Conservation (phyloP, 1,284 basidiomycete genomes). For the Boletus mariae region DNA sequence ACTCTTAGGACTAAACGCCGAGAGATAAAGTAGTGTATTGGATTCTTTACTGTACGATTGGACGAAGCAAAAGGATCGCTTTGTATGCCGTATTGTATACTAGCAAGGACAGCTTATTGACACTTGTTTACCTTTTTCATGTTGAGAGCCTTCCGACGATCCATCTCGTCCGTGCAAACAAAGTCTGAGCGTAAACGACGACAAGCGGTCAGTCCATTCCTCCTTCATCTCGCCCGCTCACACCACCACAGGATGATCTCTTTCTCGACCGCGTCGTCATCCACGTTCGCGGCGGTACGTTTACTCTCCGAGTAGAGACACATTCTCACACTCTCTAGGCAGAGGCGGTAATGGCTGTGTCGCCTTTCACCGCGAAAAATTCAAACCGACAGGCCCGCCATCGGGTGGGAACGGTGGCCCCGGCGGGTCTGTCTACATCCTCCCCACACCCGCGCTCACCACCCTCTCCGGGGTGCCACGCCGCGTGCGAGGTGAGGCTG, state of each 20-base stretch:
- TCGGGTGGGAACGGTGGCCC: slow-evolving; percentile 88
- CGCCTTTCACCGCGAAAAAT: slow-evolving; percentile 81
- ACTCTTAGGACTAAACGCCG: slow-evolving; percentile 27
- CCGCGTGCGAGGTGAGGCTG: slow-evolving; percentile 64
- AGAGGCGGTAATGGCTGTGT: slow-evolving; percentile 82
- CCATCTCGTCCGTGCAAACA: slow-evolving; percentile 32
- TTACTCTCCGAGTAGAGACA: neutral
- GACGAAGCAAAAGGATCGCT: neutral
- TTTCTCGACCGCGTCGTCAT: slow-evolving; percentile 82
- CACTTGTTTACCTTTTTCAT: slow-evolving; percentile 18
- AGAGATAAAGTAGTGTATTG: slow-evolving; percentile 8
- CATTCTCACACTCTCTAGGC: slow-evolving; percentile 42
- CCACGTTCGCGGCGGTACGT: slow-evolving; percentile 70
- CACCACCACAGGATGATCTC: slow-evolving; percentile 56
- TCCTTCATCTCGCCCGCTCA: slow-evolving; percentile 1
- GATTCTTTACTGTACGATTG: neutral
- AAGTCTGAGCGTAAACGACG: slow-evolving; percentile 75
- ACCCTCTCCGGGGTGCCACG: slow-evolving; percentile 72
- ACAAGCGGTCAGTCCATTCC: slow-evolving; percentile 50
- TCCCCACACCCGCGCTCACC: slow-evolving; percentile 71
- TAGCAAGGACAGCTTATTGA: slow-evolving; percentile 10
- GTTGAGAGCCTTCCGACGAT: slow-evolving; percentile 5
- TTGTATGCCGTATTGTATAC: neutral
- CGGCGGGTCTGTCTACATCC: slow-evolving; percentile 83
- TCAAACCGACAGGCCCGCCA: slow-evolving; percentile 75